Evolutionary conservation across 257 asterid genomes (phyloP).

Genomic region (Nemophila menziesii): DNA sequence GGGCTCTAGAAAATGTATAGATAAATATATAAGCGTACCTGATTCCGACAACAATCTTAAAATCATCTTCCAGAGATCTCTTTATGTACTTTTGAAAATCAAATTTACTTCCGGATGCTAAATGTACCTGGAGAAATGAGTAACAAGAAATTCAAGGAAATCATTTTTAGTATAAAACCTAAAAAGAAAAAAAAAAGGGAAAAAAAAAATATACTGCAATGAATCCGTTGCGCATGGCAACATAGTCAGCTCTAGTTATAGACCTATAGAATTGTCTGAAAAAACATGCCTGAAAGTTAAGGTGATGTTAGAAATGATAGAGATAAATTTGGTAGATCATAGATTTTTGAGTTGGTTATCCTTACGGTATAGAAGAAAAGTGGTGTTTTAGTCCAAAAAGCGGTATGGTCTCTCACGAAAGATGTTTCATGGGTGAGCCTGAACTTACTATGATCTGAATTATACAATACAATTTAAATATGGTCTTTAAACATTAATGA

Average conservation of each 20-base stretch:
- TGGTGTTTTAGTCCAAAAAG: conserved; percentile 53
- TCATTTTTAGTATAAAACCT: no score
- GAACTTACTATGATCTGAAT: conserved; percentile 64
- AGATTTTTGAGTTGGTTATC: conserved; percentile 3
- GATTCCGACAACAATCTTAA: conserved; percentile 87
- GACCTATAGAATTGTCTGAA: conserved; percentile 66
- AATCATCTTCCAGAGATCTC: conserved; percentile 91
- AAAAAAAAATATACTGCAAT: conserved; percentile 61
- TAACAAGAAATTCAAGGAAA: no score
- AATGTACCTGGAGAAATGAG: conserved; percentile 61
- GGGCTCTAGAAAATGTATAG: neutral
- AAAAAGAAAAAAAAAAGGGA: neutral
- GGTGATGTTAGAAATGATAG: neutral
- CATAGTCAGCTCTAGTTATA: conserved; percentile 74
- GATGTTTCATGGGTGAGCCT: conserved; percentile 94
- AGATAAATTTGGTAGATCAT: no score
- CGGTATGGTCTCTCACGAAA: conserved; percentile 68
- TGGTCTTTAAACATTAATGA: neutral
- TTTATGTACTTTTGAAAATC: conserved; percentile 91
- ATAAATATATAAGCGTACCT: conserved; percentile 30
- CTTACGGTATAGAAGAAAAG: conserved; percentile 65
- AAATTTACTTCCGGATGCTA: conserved; percentile 90
- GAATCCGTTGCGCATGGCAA: conserved; percentile 84
- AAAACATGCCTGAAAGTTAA: conserved; percentile 51
- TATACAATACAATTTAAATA: neutral